Evolutionary conservation across 257 asterid species (phyloP).

Genomic region (Nicotiana tabacum): DNA sequence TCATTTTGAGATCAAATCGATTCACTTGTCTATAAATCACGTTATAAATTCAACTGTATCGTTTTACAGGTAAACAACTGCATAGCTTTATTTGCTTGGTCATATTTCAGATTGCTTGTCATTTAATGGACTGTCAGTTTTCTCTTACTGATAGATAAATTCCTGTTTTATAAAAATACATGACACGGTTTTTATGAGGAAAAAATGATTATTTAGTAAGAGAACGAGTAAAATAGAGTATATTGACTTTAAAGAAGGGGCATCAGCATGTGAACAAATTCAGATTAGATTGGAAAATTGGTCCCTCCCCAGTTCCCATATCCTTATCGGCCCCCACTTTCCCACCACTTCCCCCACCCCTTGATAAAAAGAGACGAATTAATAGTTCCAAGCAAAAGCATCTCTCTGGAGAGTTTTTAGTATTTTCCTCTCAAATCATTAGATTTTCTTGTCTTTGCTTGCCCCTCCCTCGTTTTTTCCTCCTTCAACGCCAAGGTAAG

Average conservation of each 20-base stretch:
- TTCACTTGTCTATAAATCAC: no score
- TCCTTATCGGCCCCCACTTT: background rate
- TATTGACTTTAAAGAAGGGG: background rate
- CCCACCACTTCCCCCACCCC: background rate
- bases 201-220: background rate
- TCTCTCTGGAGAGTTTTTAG: background rate
- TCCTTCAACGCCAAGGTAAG: background rate
- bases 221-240: background rate
- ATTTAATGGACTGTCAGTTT: no score
- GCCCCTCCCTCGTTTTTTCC: background rate
- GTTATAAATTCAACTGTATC: no score
- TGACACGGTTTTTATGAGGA: background rate
- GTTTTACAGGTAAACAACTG: no score
- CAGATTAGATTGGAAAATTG: slow-evolving; percentile 1
- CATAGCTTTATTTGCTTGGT: no score
- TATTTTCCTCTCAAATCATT: slow-evolving; percentile 1
- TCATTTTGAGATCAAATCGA: no score
- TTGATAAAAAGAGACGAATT: background rate
- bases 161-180: no score
- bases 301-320: background rate
- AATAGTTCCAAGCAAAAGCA: background rate
- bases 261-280: background rate
- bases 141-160: no score
- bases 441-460: background rate
- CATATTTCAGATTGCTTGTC: no score